Evolutionary conservation across 2,329 filamentous ascomycete species (phyloP).

Genomic region (Penicillium occitanis): DNA sequence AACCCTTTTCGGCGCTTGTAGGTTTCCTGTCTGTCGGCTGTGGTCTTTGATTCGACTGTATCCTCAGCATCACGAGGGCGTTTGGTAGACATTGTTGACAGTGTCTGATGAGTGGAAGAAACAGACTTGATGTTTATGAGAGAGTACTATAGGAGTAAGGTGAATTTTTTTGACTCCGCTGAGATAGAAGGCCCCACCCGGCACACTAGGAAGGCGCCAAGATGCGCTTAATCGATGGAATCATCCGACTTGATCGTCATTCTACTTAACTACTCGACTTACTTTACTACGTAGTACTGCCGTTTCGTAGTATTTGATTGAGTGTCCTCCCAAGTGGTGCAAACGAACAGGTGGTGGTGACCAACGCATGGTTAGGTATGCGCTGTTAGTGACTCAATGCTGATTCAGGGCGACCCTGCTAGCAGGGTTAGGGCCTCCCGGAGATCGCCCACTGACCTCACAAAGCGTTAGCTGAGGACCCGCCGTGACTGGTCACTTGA

Average conservation of each 20-base stretch:
- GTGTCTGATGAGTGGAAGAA: background rate
- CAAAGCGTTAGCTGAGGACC: background rate
- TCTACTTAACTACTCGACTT: no score
- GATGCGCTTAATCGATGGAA: background rate
- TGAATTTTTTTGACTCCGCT: constrained; percentile 14
- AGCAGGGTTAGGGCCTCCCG: background rate
- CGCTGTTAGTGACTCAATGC: background rate
- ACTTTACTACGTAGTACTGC: no score
- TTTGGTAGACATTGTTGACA: constrained; percentile 60
- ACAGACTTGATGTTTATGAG: background rate
- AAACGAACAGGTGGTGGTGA: no score
- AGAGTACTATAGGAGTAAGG: background rate
- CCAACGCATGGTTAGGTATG: background rate
- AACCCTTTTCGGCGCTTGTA: constrained; percentile 69
- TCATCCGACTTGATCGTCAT: background rate
- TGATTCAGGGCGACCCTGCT: no score
- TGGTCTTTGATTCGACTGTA: constrained; percentile 44
- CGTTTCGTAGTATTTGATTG: no score
- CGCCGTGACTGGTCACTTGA: constrained; percentile 2
- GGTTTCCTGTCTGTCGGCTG: constrained; percentile 45
- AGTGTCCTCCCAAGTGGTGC: no score
- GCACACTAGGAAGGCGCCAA: constrained; percentile 8
- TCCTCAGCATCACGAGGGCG: constrained; percentile 52
- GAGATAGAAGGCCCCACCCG: background rate
- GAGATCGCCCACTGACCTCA: constrained; percentile 12